Percentiles rank a stretch among this genome's conserved stretches.
Evolutionary conservation across 2,329 filamentous ascomycete species (phyloP).

Genomic region (Xylariaceae sp.): DNA sequence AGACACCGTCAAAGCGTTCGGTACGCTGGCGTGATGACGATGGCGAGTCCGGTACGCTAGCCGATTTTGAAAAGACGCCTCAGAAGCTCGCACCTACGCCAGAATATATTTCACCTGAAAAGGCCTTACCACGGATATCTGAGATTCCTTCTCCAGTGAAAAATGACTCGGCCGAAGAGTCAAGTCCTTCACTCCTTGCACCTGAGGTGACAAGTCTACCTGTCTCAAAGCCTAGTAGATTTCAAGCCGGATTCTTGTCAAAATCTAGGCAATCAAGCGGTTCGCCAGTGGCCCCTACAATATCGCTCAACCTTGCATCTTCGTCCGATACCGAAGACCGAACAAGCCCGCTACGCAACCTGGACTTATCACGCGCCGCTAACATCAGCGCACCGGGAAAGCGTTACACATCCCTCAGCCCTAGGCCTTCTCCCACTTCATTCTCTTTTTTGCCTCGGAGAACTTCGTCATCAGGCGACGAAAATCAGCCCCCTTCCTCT

Average conservation of each 20-base stretch:
- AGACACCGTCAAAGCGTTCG: constrained; percentile 71
- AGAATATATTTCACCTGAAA: constrained; percentile 58
- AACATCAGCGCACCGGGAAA: constrained; percentile 58
- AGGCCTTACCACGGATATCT: constrained; percentile 53
- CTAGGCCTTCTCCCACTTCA: constrained; percentile 32
- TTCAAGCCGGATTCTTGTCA: constrained; percentile 87
- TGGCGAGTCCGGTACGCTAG: constrained; percentile 79
- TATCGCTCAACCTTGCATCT: constrained; percentile 65
- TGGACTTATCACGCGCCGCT: constrained; percentile 56
- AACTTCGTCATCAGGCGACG: constrained; percentile 50
- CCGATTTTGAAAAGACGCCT: constrained; percentile 91
- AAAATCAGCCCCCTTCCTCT: constrained; percentile 59
- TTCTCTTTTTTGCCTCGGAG: constrained; percentile 38
- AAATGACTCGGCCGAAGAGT: constrained; percentile 61
- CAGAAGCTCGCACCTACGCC: constrained; percentile 69
- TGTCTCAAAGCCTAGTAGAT: constrained; percentile 70
- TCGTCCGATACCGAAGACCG: constrained; percentile 62
- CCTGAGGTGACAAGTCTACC: constrained; percentile 49
- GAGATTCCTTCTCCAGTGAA: constrained; percentile 62
- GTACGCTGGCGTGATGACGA: constrained; percentile 94
- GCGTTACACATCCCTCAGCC: constrained; percentile 42
- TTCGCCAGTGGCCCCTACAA: constrained; percentile 66
- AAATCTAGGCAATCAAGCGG: constrained; percentile 56
- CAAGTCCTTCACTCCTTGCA: constrained; percentile 66
- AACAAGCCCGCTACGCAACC: constrained; percentile 57